Percentiles rank a stretch among this genome's conserved stretches.
These are phyloP conservation scores for Leccinum subtestaceum DNA, from an alignment of 768 basidiomycete species.

Conservation along the genomic window DNA sequence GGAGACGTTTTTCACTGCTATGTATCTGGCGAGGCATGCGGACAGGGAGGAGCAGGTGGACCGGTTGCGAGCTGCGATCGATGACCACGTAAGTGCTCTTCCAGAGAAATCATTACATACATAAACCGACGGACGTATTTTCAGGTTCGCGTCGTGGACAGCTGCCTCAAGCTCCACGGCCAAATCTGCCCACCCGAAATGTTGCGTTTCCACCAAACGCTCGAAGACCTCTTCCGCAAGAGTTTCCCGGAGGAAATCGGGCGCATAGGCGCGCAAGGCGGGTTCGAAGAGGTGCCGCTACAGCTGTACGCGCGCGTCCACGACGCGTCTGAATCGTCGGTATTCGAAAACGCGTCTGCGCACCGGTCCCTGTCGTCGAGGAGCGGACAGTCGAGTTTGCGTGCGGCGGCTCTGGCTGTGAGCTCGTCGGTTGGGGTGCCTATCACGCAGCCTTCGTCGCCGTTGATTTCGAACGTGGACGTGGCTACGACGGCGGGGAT, in stretches of 20 bases:
- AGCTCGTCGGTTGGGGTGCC: slow-evolving; percentile 40
- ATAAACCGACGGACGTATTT: slow-evolving; percentile 1
- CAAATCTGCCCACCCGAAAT: slow-evolving; percentile 83
- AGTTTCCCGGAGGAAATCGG: slow-evolving; percentile 83
- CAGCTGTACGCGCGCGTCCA: slow-evolving; percentile 43
- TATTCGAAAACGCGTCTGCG: slow-evolving; percentile 46
- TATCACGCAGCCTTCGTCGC: slow-evolving; percentile 43
- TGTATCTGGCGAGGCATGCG: slow-evolving; percentile 65
- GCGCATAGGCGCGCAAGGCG: slow-evolving; percentile 59
- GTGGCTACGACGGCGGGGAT: background rate
- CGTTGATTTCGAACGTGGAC: slow-evolving; percentile 17
- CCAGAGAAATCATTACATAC: background rate
- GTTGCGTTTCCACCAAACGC: slow-evolving; percentile 86
- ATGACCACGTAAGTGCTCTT: slow-evolving; percentile 63
- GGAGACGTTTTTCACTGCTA: slow-evolving; percentile 67
- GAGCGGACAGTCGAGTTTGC: slow-evolving; percentile 35
- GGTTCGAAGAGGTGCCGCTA: slow-evolving; percentile 44
- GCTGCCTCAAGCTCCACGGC: slow-evolving; percentile 80
- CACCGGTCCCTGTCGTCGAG: slow-evolving; percentile 49
- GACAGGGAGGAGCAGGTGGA: slow-evolving; percentile 70
- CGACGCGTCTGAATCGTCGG: slow-evolving; percentile 39
- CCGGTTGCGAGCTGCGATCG: slow-evolving; percentile 69
- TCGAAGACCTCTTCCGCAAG: slow-evolving; percentile 81
- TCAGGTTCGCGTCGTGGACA: slow-evolving; percentile 77
- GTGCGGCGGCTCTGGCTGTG: slow-evolving; percentile 42